Conservation (phyloP, 2,329 filamentous ascomycete genomes). For the Cladosporium sp. region DNA sequence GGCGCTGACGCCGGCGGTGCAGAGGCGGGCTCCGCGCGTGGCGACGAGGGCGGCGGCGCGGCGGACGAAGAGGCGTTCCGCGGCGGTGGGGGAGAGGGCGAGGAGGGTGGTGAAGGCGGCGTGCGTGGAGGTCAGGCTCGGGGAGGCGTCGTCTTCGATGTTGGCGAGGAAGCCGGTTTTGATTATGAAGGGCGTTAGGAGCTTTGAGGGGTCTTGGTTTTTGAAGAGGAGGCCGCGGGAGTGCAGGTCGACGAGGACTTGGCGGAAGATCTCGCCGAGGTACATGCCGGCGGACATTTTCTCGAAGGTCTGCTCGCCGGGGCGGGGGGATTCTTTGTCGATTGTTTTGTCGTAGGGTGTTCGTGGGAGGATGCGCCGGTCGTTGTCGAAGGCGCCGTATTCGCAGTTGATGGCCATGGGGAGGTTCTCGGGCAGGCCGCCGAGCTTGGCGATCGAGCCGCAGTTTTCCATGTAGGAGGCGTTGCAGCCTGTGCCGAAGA, state of each 20-base stretch:
- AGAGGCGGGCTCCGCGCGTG: slow-evolving; percentile 31
- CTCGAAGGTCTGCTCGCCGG: slow-evolving; percentile 91
- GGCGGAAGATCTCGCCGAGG: slow-evolving; percentile 87
- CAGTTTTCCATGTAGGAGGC: slow-evolving; percentile 88
- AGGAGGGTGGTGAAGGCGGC: slow-evolving; percentile 22
- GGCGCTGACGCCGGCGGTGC: slow-evolving; percentile 33
- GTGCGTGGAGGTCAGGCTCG: slow-evolving; percentile 18
- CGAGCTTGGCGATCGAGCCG: slow-evolving; percentile 76
- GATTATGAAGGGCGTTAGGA: slow-evolving; percentile 76
- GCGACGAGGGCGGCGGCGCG: slow-evolving; percentile 30
- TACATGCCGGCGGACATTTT: slow-evolving; percentile 97
- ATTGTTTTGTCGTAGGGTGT: slow-evolving; percentile 83
- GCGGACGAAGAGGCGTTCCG: slow-evolving; percentile 26
- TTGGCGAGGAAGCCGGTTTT: slow-evolving; percentile 86
- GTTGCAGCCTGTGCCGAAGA: slow-evolving; percentile 91
- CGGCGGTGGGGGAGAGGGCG: slow-evolving; percentile 17
- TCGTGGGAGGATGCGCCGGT: slow-evolving; percentile 78
- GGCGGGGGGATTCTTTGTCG: slow-evolving; percentile 84
- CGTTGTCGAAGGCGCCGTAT: slow-evolving; percentile 95
- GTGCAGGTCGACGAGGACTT: slow-evolving; percentile 77
- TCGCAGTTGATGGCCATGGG: slow-evolving; percentile 98
- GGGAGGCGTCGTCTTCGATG: slow-evolving; percentile 61
- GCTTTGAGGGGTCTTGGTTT: slow-evolving; percentile 66
- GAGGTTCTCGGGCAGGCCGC: slow-evolving; percentile 65
- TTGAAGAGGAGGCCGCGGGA: slow-evolving; percentile 72